phyloP scores from a whole-genome alignment of 106 monocot species.

The Vanilla planifolia region DNA sequence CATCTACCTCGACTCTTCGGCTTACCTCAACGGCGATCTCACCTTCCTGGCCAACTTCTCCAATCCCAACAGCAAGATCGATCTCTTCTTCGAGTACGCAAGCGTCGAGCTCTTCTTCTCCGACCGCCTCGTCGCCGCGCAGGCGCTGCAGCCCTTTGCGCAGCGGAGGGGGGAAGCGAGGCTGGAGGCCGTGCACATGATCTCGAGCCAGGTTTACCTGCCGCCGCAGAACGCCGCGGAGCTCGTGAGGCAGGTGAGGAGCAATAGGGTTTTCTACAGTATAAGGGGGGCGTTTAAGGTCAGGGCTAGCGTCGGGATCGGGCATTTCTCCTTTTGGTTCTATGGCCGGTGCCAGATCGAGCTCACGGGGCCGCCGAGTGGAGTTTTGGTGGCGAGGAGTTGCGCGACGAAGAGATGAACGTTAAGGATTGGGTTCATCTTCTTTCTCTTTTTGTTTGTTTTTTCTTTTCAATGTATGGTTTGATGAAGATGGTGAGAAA shows the following conservation, averaged over 20 bases:
- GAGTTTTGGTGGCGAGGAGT: slow-evolving; percentile 63
- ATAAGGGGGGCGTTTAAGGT: slow-evolving; percentile 68
- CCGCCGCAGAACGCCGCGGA: slow-evolving; percentile 28
- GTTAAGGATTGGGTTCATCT: background rate
- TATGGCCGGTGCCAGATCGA: slow-evolving; percentile 57
- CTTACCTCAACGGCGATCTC: slow-evolving; percentile 69
- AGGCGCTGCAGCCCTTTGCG: slow-evolving; percentile 49
- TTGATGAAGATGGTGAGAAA: too few species aligned
- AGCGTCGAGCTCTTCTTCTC: slow-evolving; percentile 70
- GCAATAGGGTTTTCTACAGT: slow-evolving; percentile 44
- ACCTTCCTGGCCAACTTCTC: slow-evolving; percentile 81
- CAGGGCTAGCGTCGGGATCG: slow-evolving; percentile 39
- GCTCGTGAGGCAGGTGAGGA: slow-evolving; percentile 46
- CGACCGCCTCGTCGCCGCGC: slow-evolving; percentile 43
- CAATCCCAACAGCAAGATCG: slow-evolving; percentile 73
- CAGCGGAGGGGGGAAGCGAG: slow-evolving; percentile 43
- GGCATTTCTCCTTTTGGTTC: slow-evolving; percentile 60
- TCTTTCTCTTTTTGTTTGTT: background rate
- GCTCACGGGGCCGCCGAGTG: slow-evolving; percentile 67
- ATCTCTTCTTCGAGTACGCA: slow-evolving; percentile 45
- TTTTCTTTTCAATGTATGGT: background rate
- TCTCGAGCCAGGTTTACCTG: slow-evolving; percentile 73
- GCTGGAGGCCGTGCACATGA: slow-evolving; percentile 62
- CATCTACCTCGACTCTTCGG: slow-evolving; percentile 64
- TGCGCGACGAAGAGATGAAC: slow-evolving; percentile 67